A percentile compares a stretch with the other conserved stretches of the same genome.
Evolutionary conservation across 768 basidiomycete species (phyloP).

Genomic region (Multifurca ochricompacta): DNA sequence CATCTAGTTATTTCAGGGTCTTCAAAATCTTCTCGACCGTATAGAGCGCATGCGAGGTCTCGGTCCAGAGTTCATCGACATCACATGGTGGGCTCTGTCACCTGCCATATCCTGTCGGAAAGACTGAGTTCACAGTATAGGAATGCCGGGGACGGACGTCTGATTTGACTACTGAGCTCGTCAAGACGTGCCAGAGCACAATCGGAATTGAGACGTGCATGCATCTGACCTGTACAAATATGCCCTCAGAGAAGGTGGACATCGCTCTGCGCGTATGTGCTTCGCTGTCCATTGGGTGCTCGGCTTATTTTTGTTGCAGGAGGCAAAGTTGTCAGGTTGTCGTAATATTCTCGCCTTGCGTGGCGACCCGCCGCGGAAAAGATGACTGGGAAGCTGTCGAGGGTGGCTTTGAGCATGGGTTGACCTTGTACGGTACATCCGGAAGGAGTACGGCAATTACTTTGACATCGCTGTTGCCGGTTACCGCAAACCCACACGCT

Average conservation of each 20-base stretch:
- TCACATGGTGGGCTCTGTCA: conserved; percentile 63
- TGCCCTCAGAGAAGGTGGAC: conserved; percentile 95
- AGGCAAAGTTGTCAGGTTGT: conserved; percentile 84
- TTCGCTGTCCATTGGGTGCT: conserved; percentile 2
- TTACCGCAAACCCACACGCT: conserved; percentile 75
- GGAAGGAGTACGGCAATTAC: conserved; percentile 74
- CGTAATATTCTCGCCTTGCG: conserved; percentile 90
- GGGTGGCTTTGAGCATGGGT: conserved; percentile 87
- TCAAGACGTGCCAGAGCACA: conserved; percentile 86
- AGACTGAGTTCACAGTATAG: conserved; percentile 34
- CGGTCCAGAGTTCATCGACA: conserved; percentile 97
- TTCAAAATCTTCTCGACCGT: conserved; percentile 95
- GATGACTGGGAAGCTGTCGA: conserved; percentile 91
- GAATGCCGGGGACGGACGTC: conserved; percentile 98
- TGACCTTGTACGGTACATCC: conserved; percentile 88
- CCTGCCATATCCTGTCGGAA: neutral
- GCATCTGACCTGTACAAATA: conserved; percentile 98
- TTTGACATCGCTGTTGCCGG: conserved; percentile 94
- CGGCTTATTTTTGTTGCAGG: conserved; percentile 37
- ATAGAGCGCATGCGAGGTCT: conserved; percentile 96
- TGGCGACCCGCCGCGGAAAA: conserved; percentile 85
- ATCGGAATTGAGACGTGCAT: conserved; percentile 97
- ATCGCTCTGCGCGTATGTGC: conserved; percentile 67
- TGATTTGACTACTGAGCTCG: conserved; percentile 87
- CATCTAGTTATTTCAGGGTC: conserved; percentile 42